Percentiles rank a stretch among this genome's conserved stretches.
Conservation (phyloP, 1,284 basidiomycete species). For the Boletus sp. region DNA sequence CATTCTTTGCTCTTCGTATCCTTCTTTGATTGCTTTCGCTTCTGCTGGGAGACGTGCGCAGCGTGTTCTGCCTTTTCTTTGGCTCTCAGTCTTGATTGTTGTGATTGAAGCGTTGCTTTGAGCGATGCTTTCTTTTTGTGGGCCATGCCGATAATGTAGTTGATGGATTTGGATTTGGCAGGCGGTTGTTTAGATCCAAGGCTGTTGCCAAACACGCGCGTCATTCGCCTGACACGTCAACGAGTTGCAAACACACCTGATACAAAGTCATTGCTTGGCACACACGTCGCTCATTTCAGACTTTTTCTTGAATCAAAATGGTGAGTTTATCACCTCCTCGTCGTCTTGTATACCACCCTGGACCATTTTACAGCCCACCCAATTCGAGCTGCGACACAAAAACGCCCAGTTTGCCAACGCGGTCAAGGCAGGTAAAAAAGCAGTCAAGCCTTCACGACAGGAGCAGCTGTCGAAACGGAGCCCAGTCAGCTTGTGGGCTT, state of each 20-base stretch:
- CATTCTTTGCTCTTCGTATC: conserved; percentile 36
- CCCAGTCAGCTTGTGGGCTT: conserved; percentile 70
- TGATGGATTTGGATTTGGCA: neutral
- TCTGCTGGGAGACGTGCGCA: conserved; percentile 53
- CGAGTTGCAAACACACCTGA: neutral
- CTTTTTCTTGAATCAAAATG: conserved; percentile 17
- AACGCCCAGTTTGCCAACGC: conserved; percentile 78
- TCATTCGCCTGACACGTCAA: conserved; percentile 29
- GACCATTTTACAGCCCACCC: conserved; percentile 51
- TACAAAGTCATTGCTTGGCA: conserved; percentile 2
- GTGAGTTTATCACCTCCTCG: conserved; percentile 18
- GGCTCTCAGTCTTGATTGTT: conserved; percentile 67
- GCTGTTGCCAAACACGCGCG: conserved; percentile 38
- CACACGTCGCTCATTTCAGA: conserved; percentile 21
- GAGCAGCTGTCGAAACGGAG: conserved; percentile 71
- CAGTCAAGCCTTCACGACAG: conserved; percentile 69
- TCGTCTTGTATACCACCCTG: neutral
- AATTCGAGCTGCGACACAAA: conserved; percentile 78
- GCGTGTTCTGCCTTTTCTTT: conserved; percentile 55
- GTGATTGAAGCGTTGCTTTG: conserved; percentile 66
- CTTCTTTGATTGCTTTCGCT: conserved; percentile 41
- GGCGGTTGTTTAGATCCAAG: conserved; percentile 42
- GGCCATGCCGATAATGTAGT: conserved; percentile 40
- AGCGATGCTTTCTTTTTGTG: conserved; percentile 57
- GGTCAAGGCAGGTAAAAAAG: conserved; percentile 72